Base-by-base conservation (phyloP, 208 protist genomes). In the Crithidia fasciculata region DNA sequence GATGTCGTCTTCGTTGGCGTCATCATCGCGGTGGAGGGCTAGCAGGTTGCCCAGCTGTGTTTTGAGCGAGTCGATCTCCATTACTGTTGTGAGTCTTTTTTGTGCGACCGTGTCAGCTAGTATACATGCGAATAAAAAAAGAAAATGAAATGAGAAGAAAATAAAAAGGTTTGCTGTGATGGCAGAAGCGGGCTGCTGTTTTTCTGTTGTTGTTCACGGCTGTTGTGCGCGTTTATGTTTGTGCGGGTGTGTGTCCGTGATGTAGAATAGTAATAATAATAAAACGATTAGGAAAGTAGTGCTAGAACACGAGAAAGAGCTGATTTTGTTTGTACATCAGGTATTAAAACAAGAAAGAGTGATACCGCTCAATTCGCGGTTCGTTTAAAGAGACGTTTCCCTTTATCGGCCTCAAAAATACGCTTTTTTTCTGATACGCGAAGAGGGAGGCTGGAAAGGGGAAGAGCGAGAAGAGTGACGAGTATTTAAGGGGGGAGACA, bases 1-100 rank as follows among this genome's bases (percentile, higher is more conserved):
- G 44, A 93, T 85, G 72, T 89, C 83, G 54, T 95, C 92, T 40
- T 84, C 80, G 68, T 84, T 94, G 69, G 68, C 79, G 59, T 85
- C 82, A 8, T 89, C 83, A 60, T 91, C 85, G 13, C 73, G 73
- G 69, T 87, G 87, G 12, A 86, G 68, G 40, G 67, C 37, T 47
- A 86, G 78, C 43, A 96, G 71, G 45, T 74, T 71, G n/a, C 59
- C 47, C 45, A 94, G 66, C 54, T 87, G 64, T 45, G 47, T 63
- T 41, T 79, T 82, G 16, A 95, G 60, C 36, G 69, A 53, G 55
- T 88, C 80, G n/a, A 91, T 64, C 65, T 91, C 83, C 90, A 92
- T 95, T 37, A 15, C 18, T 40, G 10, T 43, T 5, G 39, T 52
- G 5, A 0, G 6, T 16, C 40, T 40, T 58, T 40, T 40, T 28